A percentile compares a stretch with the other conserved stretches of the same genome.
phyloP scores from a whole-genome alignment of 1,139 yeast genomes.

The Trichomonascaceae sp. region DNA sequence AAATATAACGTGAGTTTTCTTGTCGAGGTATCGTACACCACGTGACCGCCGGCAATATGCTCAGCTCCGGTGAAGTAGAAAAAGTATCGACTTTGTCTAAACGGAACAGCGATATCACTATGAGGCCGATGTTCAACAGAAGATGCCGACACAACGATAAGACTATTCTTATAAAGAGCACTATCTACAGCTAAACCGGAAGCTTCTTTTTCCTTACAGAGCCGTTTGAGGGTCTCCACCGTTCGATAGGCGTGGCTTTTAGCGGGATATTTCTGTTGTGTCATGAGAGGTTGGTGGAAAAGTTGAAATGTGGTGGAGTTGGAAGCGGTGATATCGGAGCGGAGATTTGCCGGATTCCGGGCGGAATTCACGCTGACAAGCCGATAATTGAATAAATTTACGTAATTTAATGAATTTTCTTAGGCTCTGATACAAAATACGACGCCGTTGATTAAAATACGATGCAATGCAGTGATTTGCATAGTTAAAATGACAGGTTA shows the following conservation, averaged over 20 bases:
- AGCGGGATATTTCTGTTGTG: slow-evolving; percentile 45
- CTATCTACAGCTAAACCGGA: slow-evolving; percentile 18
- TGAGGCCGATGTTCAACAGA: slow-evolving; percentile 58
- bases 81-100: slow-evolving; percentile 88
- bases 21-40: slow-evolving; percentile 48
- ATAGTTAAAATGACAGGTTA: no score
- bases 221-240: slow-evolving; percentile 31
- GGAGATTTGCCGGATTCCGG: neutral
- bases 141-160: slow-evolving; percentile 65
- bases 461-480: no score
- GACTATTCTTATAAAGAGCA: slow-evolving; percentile 15
- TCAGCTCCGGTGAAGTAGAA: slow-evolving; percentile 76
- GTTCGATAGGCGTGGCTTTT: slow-evolving; percentile 48
- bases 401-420: no score
- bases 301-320: neutral
- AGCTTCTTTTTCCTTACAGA: slow-evolving; percentile 12
- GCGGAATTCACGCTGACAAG: no score
- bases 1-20: slow-evolving; percentile 66
- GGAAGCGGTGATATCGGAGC: neutral
- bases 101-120: slow-evolving; percentile 71
- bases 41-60: slow-evolving; percentile 68
- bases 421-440: no score
- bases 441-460: no score
- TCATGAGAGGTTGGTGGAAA: slow-evolving; percentile 1
- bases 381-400: no score